phyloP scores from a whole-genome alignment of 2,329 filamentous ascomycete genomes.

The Monilinia aucupariae region DNA sequence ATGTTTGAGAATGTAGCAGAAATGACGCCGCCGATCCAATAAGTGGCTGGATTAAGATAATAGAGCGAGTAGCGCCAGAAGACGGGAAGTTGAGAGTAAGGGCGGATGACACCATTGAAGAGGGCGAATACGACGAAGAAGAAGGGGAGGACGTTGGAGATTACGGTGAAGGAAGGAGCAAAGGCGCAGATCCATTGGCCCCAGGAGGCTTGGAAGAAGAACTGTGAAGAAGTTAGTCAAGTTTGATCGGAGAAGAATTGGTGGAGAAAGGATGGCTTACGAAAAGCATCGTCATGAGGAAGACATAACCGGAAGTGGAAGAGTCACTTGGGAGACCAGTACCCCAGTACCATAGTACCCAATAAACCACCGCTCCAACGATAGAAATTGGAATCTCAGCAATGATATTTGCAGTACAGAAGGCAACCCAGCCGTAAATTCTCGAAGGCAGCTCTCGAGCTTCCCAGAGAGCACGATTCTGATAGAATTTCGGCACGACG shows the following conservation, averaged over 20 bases:
- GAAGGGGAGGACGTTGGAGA: slow-evolving; percentile 51
- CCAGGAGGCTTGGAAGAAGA: slow-evolving; percentile 49
- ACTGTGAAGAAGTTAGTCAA: background rate
- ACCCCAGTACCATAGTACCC: slow-evolving; percentile 70
- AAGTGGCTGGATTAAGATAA: slow-evolving; percentile 61
- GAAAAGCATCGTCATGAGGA: slow-evolving; percentile 73
- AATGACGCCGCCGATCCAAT: slow-evolving; percentile 64
- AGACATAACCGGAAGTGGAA: slow-evolving; percentile 65
- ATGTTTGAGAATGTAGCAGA: slow-evolving; percentile 54
- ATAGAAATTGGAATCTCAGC: slow-evolving; percentile 68
- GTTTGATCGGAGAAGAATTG: background rate
- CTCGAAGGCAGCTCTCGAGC: slow-evolving; percentile 66
- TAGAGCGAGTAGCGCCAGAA: slow-evolving; percentile 45
- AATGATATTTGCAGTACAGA: slow-evolving; percentile 67
- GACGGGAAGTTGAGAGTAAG: slow-evolving; percentile 49
- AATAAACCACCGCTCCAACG: slow-evolving; percentile 61
- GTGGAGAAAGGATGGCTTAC: slow-evolving; percentile 16
- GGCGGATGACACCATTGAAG: slow-evolving; percentile 69
- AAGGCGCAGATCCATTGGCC: slow-evolving; percentile 76
- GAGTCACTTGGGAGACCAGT: slow-evolving; percentile 63
- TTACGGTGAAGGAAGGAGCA: slow-evolving; percentile 71
- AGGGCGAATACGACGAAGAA: slow-evolving; percentile 58
- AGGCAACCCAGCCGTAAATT: slow-evolving; percentile 74
- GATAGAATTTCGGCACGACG: slow-evolving; percentile 72
- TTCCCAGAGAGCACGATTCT: slow-evolving; percentile 67